Base-by-base conservation (phyloP, 345 rosid genomes). In the Garcia nutans region DNA sequence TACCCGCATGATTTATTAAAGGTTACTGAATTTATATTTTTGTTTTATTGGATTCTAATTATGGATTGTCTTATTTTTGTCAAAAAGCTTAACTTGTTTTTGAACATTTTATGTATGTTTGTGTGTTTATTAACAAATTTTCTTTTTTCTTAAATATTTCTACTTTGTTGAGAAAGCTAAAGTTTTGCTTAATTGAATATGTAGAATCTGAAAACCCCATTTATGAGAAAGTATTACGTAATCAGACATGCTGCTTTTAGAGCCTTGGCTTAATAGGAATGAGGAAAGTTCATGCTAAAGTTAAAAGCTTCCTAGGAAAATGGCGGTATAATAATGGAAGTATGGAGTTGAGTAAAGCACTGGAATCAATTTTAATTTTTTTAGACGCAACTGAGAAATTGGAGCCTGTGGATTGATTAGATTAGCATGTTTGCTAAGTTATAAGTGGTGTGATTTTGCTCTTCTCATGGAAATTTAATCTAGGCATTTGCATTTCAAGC, bases 211-310 rank as follows among this genome's bases (percentile, higher is more conserved):
- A 64, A 42, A 8, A 44, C 50, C 54, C 49, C 12, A 20, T 55
- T 70, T 23, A 67, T 55, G 10, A 76, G 73, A 63, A 64, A 31
- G 59, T 62, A 22, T 2, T 11, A 8, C 28, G 41, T 16, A 22
- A 54, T 73, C 13, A 37, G 60, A 28, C 37, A 52, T 49, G 44
- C n/a, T 58, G 71, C 20, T 70, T 76, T 64, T 68, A 11, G 70
- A 76, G 13, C 58, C 73, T 65, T 65, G 68, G 56, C 61, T 19
- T 54, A 47, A n/a, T 44, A 42, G 52, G 67, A 79, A 73, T 67
- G 24, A 57, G 52, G 37, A 12, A 54, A 41, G 33, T 74, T 74
- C 33, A 44, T 65, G 58, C 45, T 64, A 6, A 10, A 37, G 42
- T 31, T 11, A 44, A 33, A 10, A n/a, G 8, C 31, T 9, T 28